Conservation (phyloP, 129 eudicot species). For the Erigeron canadensis region DNA sequence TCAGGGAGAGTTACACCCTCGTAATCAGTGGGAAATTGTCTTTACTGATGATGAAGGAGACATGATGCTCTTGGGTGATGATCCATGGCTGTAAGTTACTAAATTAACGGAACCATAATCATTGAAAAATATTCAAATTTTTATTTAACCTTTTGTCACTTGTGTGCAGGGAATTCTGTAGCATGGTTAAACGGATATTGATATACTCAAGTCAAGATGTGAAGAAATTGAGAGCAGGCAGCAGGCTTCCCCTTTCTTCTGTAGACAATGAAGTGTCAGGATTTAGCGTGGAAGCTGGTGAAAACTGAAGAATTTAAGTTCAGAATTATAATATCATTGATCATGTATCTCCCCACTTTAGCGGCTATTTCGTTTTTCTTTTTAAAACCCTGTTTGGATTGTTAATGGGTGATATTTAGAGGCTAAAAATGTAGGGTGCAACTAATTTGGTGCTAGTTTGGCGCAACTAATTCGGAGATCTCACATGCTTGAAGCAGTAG, state of each 20-base stretch:
- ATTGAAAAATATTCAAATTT: not conserved
- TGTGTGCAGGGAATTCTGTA: conserved; percentile 66
- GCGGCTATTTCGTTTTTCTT: conserved; percentile 20
- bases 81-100: conserved; percentile 42
- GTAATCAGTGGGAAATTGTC: conserved; percentile 81
- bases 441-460: conserved; percentile 22
- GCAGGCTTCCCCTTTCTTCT: conserved; percentile 44
- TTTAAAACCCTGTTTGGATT: conserved; percentile 1
- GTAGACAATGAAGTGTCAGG: conserved; percentile 48
- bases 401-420: conserved; percentile 5
- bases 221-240: conserved; percentile 66
- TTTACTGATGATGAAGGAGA: conserved; percentile 45
- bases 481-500: conserved; percentile 21
- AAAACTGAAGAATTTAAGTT: conserved; percentile 24
- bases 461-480: conserved; percentile 9
- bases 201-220: conserved; percentile 79
- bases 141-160: not conserved
- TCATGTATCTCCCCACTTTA: conserved; percentile 18
- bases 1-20: conserved; percentile 62
- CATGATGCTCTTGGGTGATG: conserved; percentile 43
- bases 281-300: conserved; percentile 43
- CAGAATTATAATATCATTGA: too few species aligned
- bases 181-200: conserved; percentile 67
- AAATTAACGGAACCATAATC: not conserved
- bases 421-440: conserved; percentile 14